Evolutionary conservation across 2,329 filamentous ascomycete species (phyloP).

Genomic region (Exserohilum rostratum): DNA sequence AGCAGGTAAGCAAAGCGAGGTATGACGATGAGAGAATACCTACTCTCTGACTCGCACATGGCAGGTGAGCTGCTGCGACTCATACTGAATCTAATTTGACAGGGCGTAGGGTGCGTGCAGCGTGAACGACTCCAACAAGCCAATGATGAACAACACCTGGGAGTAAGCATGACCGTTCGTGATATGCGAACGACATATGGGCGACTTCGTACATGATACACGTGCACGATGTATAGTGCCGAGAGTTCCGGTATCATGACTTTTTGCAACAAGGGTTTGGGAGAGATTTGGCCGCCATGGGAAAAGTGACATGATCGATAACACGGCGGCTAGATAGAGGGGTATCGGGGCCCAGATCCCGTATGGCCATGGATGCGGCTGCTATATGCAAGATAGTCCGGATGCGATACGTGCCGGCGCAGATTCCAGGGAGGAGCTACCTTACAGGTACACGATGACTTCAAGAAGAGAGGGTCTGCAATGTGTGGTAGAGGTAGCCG

Average conservation of each 20-base stretch:
- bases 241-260: slow-evolving; percentile 10
- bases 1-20: not conserved
- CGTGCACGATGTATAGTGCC: not conserved
- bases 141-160: not conserved
- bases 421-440: not conserved
- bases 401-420: not conserved
- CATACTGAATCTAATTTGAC: not conserved
- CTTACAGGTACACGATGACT: not conserved
- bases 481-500: not conserved
- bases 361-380: not conserved
- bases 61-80: not conserved
- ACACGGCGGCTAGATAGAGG: slow-evolving; percentile 1
- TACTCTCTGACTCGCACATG: not conserved
- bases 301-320: not conserved
- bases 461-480: not conserved
- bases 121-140: not conserved
- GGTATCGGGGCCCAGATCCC: not conserved
- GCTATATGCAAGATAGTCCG: not conserved
- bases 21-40: not conserved
- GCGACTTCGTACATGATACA: not conserved
- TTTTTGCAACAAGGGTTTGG: not conserved
- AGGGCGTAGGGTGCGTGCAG: not conserved
- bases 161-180: slow-evolving; percentile 11
- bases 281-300: slow-evolving; percentile 4
- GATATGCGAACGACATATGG: slow-evolving; percentile 13